phyloP scores from a whole-genome alignment of 768 basidiomycete genomes.

The Kwoniella pini region DNA sequence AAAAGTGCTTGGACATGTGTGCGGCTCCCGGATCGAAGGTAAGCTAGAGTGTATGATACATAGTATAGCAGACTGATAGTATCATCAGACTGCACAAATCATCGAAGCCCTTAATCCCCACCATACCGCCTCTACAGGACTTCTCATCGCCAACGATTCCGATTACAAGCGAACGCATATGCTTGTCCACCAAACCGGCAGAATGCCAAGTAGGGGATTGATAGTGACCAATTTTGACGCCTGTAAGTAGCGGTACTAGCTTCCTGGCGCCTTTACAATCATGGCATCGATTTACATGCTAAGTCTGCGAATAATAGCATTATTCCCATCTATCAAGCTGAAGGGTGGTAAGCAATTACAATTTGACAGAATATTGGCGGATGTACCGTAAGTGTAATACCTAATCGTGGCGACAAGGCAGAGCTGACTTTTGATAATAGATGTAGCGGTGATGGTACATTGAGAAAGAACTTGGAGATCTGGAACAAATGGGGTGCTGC shows the following conservation, averaged over 20 bases:
- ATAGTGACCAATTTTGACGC: conserved; percentile 98
- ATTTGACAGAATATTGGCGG: conserved; percentile 92
- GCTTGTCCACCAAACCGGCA: conserved; percentile 94
- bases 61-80: background rate
- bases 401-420: background rate
- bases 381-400: conserved; percentile 71
- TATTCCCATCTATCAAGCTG: conserved; percentile 51
- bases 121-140: conserved; percentile 70
- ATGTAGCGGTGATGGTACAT: conserved; percentile 90
- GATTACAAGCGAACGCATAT: conserved; percentile 93
- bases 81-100: conserved; percentile 79
- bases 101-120: conserved; percentile 90
- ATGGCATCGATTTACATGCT: background rate
- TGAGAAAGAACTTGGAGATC: conserved; percentile 90
- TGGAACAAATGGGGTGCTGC: conserved; percentile 89
- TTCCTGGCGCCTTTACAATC: conserved; percentile 59
- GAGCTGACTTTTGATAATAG: conserved; percentile 21
- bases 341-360: conserved; percentile 59
- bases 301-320: conserved; percentile 40
- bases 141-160: conserved; percentile 92
- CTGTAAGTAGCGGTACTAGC: conserved; percentile 60
- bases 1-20: conserved; percentile 80
- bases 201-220: conserved; percentile 84
- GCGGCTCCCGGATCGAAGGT: conserved; percentile 98
- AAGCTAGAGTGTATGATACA: conserved; percentile 5